A percentile compares a stretch with the other conserved stretches of the same genome.
These are phyloP conservation scores for Trifolium pratense DNA, from an alignment of 306 rosid genomes.

Conservation along the genomic window DNA sequence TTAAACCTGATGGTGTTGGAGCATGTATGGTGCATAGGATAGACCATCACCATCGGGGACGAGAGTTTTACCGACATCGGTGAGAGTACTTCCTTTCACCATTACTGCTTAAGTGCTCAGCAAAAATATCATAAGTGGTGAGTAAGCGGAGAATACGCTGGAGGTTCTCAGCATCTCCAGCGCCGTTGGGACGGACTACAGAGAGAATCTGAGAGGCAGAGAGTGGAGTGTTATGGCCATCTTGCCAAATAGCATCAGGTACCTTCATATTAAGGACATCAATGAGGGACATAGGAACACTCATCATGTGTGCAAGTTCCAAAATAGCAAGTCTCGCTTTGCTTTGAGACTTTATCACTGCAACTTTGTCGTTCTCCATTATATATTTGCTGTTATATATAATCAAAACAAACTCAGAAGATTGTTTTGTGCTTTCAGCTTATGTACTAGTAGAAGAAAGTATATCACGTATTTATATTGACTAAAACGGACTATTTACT, in stretches of 20 bases:
- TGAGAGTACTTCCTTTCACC: constrained; percentile 62
- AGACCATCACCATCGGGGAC: constrained; percentile 61
- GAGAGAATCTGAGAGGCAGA: constrained; percentile 62
- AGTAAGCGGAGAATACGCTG: constrained; percentile 78
- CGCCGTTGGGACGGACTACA: constrained; percentile 49
- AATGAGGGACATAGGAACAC: constrained; percentile 85
- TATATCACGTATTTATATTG: background rate
- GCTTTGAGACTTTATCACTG: constrained; percentile 37
- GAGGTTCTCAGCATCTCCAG: constrained; percentile 73
- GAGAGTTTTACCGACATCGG: constrained; percentile 66
- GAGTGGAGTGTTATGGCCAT: constrained; percentile 67
- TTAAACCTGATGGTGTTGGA: constrained; percentile 80
- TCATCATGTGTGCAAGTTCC: constrained; percentile 85
- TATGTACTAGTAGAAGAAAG: background rate
- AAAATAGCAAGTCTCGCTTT: constrained; percentile 57
- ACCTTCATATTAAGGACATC: constrained; percentile 72
- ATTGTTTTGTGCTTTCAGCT: background rate
- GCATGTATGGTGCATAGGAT: constrained; percentile 64
- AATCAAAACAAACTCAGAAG: background rate
- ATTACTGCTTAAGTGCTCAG: constrained; percentile 51
- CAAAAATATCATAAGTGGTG: constrained; percentile 65
- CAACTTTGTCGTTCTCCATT: background rate
- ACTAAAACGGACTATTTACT: background rate
- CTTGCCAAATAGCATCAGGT: constrained; percentile 71
- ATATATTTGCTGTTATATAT: too few species aligned